Evolutionary conservation across 2,329 filamentous ascomycete species (phyloP).

Genomic region (Clarireedia monteithiana): DNA sequence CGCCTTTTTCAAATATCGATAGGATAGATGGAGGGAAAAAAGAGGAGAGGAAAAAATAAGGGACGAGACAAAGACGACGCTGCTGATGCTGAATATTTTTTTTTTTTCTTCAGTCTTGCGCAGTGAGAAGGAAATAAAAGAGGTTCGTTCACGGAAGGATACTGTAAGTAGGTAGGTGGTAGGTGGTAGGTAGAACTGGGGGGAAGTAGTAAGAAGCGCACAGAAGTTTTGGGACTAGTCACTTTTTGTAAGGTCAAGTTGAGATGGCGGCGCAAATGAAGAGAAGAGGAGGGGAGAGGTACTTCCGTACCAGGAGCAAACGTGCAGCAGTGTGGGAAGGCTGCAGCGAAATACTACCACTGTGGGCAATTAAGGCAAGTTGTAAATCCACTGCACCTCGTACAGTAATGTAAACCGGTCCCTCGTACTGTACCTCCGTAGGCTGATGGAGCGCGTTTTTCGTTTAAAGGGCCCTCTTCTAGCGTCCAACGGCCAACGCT

Average conservation of each 20-base stretch:
- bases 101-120: not conserved
- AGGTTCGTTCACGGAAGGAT: not conserved
- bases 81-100: not conserved
- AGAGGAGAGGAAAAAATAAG: not conserved
- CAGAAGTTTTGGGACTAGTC: slow-evolving; percentile 1
- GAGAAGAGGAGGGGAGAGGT: not conserved
- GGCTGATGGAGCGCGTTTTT: too few species aligned
- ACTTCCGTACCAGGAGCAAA: not conserved
- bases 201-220: slow-evolving; percentile 6
- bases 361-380: too few species aligned
- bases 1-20: slow-evolving; percentile 3
- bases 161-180: slow-evolving; percentile 5
- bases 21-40: not conserved
- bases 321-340: not conserved
- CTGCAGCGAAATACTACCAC: not conserved
- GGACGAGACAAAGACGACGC: not conserved
- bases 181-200: slow-evolving; percentile 2
- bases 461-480: too few species aligned
- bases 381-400: too few species aligned
- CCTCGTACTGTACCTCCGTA: too few species aligned
- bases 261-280: not conserved
- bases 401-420: too few species aligned
- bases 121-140: too few species aligned
- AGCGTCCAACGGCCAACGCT: too few species aligned
- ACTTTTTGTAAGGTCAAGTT: not conserved